Evolutionary conservation across 768 basidiomycete genomes (phyloP).

Genomic region (Trametes cubensis): DNA sequence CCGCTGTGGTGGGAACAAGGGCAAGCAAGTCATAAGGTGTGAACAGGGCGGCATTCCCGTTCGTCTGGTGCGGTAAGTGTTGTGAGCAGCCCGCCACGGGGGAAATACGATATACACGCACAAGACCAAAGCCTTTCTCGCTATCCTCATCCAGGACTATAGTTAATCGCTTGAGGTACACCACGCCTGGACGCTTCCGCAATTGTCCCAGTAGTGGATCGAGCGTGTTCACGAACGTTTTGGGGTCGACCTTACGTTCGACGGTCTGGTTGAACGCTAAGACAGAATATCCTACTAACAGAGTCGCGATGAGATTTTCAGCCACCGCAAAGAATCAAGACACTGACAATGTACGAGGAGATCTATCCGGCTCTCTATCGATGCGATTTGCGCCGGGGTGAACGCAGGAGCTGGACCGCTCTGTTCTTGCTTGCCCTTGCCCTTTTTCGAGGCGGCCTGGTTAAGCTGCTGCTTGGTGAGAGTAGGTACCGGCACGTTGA

Average conservation of each 20-base stretch:
- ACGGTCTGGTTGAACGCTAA: slow-evolving; percentile 77
- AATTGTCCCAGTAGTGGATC: slow-evolving; percentile 61
- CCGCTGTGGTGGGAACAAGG: slow-evolving; percentile 69
- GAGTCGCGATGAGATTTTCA: slow-evolving; percentile 16
- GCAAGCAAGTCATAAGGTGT: slow-evolving; percentile 76
- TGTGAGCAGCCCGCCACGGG: not conserved
- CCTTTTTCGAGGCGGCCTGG: slow-evolving; percentile 49
- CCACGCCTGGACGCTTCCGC: slow-evolving; percentile 57
- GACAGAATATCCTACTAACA: slow-evolving; percentile 83
- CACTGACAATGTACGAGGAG: slow-evolving; percentile 72
- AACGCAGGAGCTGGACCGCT: slow-evolving; percentile 39
- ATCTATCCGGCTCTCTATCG: slow-evolving; percentile 66
- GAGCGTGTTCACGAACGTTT: slow-evolving; percentile 67
- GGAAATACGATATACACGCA: slow-evolving; percentile 36
- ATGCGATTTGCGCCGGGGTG: slow-evolving; percentile 56
- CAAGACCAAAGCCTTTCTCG: slow-evolving; percentile 84
- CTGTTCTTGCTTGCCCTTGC: slow-evolving; percentile 56
- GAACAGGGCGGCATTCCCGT: slow-evolving; percentile 64
- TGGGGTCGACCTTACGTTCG: slow-evolving; percentile 70
- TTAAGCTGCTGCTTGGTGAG: slow-evolving; percentile 10
- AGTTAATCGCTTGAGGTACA: slow-evolving; percentile 77
- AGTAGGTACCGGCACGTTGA: slow-evolving; percentile 31
- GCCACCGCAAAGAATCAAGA: not conserved
- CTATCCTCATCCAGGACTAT: slow-evolving; percentile 82
- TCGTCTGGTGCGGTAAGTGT: slow-evolving; percentile 53